Conservation (phyloP, 2,329 filamentous ascomycete species). For the Parastagonospora avenae region DNA sequence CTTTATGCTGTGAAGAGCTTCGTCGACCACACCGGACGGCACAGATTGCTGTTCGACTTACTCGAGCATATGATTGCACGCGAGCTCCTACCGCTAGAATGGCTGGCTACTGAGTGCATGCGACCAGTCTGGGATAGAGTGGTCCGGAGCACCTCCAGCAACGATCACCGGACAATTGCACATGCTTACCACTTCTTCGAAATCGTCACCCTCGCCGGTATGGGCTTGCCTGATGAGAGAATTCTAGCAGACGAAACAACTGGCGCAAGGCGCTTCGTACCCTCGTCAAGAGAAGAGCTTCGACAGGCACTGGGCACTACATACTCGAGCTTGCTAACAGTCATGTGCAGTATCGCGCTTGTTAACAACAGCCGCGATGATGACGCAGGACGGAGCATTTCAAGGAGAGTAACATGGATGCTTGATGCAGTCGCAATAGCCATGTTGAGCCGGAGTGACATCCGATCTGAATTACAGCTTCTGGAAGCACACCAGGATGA, state of each 20-base stretch:
- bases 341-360: conserved; percentile 41
- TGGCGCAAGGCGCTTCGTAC: conserved; percentile 25
- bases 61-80: conserved; percentile 41
- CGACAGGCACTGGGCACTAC: conserved; percentile 43
- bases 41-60: conserved; percentile 42
- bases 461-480: conserved; percentile 27
- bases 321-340: conserved; percentile 41
- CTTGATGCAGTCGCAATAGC: conserved; percentile 31
- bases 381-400: conserved; percentile 12
- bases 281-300: conserved; percentile 31
- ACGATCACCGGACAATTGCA: conserved; percentile 27
- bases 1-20: conserved; percentile 33
- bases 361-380: conserved; percentile 28
- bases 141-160: conserved; percentile 38
- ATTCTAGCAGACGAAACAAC: conserved; percentile 23
- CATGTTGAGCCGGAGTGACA: conserved; percentile 29
- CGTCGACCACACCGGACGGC: conserved; percentile 33
- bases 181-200: conserved; percentile 40
- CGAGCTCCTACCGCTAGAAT: conserved; percentile 44
- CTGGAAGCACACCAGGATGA: conserved; percentile 30
- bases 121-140: conserved; percentile 42
- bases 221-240: conserved; percentile 34
- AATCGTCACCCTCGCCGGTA: conserved; percentile 32
- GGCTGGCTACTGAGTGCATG: conserved; percentile 46
- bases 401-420: conserved; percentile 25